Evolutionary conservation across 805 yeast genomes (phyloP), one percentile per base, ranked within the genome.

Genomic region (Candida anglica): DNA sequence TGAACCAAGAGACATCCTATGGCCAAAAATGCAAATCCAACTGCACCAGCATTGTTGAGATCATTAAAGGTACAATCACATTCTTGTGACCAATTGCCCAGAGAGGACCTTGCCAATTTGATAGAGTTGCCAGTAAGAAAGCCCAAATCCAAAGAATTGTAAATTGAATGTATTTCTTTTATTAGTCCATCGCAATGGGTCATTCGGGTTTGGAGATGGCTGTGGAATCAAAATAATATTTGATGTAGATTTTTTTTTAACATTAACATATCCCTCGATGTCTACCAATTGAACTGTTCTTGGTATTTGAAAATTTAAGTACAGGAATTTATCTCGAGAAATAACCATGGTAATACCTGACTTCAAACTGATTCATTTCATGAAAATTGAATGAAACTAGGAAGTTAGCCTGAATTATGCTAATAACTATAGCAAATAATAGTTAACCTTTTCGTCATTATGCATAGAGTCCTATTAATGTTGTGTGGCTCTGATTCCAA

Each of bases 261-360:
- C 63, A 28, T 52, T 40, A 20, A 54, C 42, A 27, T 35, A 42
- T 7, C 62, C 66, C 23, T 60, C 65, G 10, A 62, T 17, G 42
- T 71, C 79, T 24, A 75, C 72, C 22, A 75, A 56, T 34, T 68
- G 71, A 15, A 69, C 55, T 5, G 77, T 72, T 7, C 80, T 80
- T 5, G 80, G 79, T 15, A 73, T 58, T 15, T n/a, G n/a, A n/a
- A n/a, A n/a, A n/a, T n/a, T n/a, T n/a, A n/a, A n/a, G n/a, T n/a
- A n/a, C n/a, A n/a, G n/a, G n/a, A n/a, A n/a, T n/a, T n/a, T n/a
- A n/a, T n/a, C n/a, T n/a, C n/a, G n/a, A n/a, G n/a, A n/a, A n/a
- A n/a, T n/a, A n/a, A n/a, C n/a, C n/a, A n/a, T n/a, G n/a, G n/a
- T n/a, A n/a, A n/a, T n/a, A n/a, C n/a, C n/a, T n/a, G n/a, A n/a